Evolutionary conservation across 2,329 filamentous ascomycete species (phyloP), one percentile per base, ranked within the genome.

Genomic region (Trichoderma sp.): DNA sequence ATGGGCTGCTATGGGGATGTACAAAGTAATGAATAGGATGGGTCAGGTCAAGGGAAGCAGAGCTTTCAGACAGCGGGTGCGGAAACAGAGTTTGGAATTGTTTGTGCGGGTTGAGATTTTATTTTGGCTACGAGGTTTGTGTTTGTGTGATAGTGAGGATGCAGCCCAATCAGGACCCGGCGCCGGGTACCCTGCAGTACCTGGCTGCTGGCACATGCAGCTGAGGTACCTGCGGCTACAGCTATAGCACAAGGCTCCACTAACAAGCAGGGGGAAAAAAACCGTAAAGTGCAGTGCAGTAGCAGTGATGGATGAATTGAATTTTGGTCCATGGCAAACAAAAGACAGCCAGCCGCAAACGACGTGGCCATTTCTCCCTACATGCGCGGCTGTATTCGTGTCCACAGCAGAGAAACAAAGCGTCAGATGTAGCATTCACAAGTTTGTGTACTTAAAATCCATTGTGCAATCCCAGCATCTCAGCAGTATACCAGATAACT

Each of bases 61-160:
- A 56, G 30, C n/a, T 66, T 7, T 65, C 15, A 53, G 34, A 47
- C n/a, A 47, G 34, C 34, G 63, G 36, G 12, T 61, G 66, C 34
- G 39, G 12, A 14, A 70, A 62, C 67, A 36, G 57, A 62, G 67
- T 62, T 70, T 62, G 57, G 39, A 53, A 34, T 28, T 53, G 56
- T 53, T 69, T 70, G 67, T 53, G 67, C 57, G 65, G 36, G 67
- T 36, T 26, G 39, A 47, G 53, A 51, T 62, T 70, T 70, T 32
- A 36, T 67, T 67, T 67, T 58, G 64, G 53, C 28, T 36, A n/a
- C 30, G 67, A 70, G 67, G 67, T 61, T 70, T 62, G 36, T 62
- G 67, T 70, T 62, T 70, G 67, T 70, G 67, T 70, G 67, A 62
- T 62, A 30, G 57, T 53, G n/a, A 43, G 39, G 57, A 53, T 47